Conservation (phyloP, 352 stramenopile genomes). For the Pythium insidiosum region DNA sequence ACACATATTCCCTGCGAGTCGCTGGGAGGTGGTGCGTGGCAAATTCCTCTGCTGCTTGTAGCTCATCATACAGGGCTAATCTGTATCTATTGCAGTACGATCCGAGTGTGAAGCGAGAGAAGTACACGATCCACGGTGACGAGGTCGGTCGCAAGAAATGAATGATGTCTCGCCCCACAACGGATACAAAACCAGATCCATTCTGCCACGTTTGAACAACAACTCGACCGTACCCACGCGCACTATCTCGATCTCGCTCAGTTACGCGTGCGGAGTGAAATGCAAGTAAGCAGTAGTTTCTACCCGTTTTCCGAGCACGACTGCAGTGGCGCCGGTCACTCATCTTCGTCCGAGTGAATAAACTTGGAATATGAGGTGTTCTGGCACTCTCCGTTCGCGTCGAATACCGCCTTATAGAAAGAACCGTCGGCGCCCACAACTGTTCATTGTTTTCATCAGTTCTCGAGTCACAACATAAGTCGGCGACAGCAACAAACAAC, state of each 20-base stretch:
- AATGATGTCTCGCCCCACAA: no score
- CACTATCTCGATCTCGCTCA: no score
- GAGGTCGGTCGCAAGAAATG: slow-evolving; percentile 39
- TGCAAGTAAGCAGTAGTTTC: no score
- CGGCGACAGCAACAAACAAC: neutral
- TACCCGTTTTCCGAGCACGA: no score
- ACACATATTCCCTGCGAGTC: slow-evolving; percentile 98
- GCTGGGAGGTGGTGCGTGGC: slow-evolving; percentile 94
- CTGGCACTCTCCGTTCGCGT: slow-evolving; percentile 81
- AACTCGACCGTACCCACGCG: no score
- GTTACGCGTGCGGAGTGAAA: no score
- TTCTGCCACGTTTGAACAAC: no score
- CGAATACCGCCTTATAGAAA: slow-evolving; percentile 87
- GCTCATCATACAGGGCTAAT: no score
- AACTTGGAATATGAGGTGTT: slow-evolving; percentile 89
- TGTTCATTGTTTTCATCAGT: slow-evolving; percentile 9
- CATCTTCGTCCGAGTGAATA: slow-evolving; percentile 84
- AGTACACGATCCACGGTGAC: slow-evolving; percentile 77
- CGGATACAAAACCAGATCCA: no score
- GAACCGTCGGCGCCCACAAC: slow-evolving; percentile 81
- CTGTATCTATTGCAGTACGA: slow-evolving; percentile 43
- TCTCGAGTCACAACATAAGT: neutral
- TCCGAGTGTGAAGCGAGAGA: slow-evolving; percentile 62
- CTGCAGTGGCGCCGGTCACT: slow-evolving; percentile 26
- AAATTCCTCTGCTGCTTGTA: neutral